phyloP scores from a whole-genome alignment of 2,329 filamentous ascomycete genomes.

The Alternaria hordeiaustralica region DNA sequence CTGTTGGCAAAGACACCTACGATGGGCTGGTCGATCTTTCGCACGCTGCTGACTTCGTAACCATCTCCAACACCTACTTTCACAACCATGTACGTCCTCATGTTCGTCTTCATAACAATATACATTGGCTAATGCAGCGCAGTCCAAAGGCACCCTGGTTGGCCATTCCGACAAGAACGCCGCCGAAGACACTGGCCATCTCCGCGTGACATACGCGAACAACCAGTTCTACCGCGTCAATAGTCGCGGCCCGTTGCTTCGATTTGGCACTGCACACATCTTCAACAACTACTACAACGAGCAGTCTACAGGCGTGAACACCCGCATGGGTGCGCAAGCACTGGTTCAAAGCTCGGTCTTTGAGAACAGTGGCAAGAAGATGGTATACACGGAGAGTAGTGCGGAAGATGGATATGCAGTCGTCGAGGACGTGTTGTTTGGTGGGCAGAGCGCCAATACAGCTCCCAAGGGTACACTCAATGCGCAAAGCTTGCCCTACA shows the following conservation, averaged over 20 bases:
- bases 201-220: slow-evolving; percentile 69
- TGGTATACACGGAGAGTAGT: slow-evolving; percentile 61
- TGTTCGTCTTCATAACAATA: not conserved
- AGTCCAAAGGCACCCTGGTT: slow-evolving; percentile 62
- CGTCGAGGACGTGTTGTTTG: slow-evolving; percentile 52
- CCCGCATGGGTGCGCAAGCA: slow-evolving; percentile 50
- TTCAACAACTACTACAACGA: slow-evolving; percentile 58
- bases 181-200: slow-evolving; percentile 62
- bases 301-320: slow-evolving; percentile 48
- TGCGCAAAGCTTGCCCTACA: slow-evolving; percentile 55
- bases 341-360: slow-evolving; percentile 56
- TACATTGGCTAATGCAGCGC: not conserved
- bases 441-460: slow-evolving; percentile 53
- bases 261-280: slow-evolving; percentile 69
- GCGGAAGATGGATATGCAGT: slow-evolving; percentile 53
- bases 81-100: slow-evolving; percentile 55
- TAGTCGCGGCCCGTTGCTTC: slow-evolving; percentile 66
- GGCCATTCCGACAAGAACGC: slow-evolving; percentile 66
- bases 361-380: slow-evolving; percentile 64
- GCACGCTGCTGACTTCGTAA: slow-evolving; percentile 67
- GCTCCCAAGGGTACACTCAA: slow-evolving; percentile 59
- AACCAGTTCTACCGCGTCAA: slow-evolving; percentile 70
- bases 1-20: slow-evolving; percentile 33
- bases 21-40: slow-evolving; percentile 62
- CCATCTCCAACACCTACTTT: slow-evolving; percentile 57